Conservation (phyloP, 1,284 basidiomycete genomes). For the Ganoderma resinaceum region DNA sequence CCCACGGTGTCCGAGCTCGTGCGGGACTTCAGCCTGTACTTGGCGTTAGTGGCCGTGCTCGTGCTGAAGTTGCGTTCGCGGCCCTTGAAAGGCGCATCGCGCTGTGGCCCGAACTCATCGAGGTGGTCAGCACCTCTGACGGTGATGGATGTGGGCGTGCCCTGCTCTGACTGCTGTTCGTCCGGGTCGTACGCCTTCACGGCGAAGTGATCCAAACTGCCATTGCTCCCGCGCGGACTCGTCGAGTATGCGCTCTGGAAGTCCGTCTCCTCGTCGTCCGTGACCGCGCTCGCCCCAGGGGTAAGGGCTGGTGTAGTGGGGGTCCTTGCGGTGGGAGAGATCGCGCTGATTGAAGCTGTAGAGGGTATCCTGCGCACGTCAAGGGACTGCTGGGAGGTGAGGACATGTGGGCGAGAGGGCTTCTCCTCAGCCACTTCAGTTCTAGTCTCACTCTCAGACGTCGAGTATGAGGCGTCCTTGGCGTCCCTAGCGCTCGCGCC, state of each 20-base stretch:
- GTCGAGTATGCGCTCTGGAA: constrained; percentile 85
- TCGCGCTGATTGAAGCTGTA: constrained; percentile 37
- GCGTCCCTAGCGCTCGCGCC: constrained; percentile 3
- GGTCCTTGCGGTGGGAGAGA: constrained; percentile 42
- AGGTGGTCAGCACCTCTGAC: constrained; percentile 30
- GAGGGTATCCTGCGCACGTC: constrained; percentile 46
- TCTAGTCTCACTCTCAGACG: constrained; percentile 28
- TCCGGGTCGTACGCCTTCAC: constrained; percentile 28
- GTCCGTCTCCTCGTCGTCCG: constrained; percentile 84
- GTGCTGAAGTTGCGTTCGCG: constrained; percentile 39
- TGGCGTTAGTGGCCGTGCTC: constrained; percentile 39
- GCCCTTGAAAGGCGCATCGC: constrained; percentile 30
- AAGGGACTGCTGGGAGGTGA: constrained; percentile 25
- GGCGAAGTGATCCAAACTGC: constrained; percentile 38
- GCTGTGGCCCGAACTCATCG: constrained; percentile 32
- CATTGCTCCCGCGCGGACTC: constrained; percentile 70
- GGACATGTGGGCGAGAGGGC: constrained; percentile 20
- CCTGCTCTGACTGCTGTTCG: constrained; percentile 31
- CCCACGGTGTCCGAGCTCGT: constrained; percentile 38
- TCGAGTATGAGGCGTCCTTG: constrained; percentile 15
- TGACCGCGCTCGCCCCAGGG: constrained; percentile 50
- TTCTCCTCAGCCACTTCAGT: constrained; percentile 28
- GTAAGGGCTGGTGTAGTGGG: constrained; percentile 51
- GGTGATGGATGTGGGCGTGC: constrained; percentile 36
- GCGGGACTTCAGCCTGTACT: constrained; percentile 23